Base-by-base conservation (phyloP, 73 alveolate species). In the Paramecium biaurelia region DNA sequence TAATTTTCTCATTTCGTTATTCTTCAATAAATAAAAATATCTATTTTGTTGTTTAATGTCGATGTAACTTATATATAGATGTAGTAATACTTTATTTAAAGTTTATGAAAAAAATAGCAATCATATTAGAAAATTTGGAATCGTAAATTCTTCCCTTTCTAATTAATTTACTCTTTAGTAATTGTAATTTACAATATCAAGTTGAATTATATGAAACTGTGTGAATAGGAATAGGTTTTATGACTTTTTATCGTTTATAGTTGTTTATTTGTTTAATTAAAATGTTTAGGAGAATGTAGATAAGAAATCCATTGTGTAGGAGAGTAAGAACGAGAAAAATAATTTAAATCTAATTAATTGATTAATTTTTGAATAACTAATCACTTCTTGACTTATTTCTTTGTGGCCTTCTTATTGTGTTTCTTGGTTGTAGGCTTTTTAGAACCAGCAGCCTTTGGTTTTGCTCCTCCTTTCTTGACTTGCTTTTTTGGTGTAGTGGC, bases 401-500 rank as follows among this genome's bases (percentile, higher is more conserved):
- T 63, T 1, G n/a, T 4, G 41, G 26, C 43, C 45, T 63, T 63
- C 84, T 63, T 63, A 12, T 3, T 14, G 47, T 30, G 14, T 1
- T 63, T 63, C 84, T 63, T 63, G 84, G 45, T 1, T 63, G 43
- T 5, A 3, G 84, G 8, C 21, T 26, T 63, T 63, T 63, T 63
- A 32, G 84, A 10, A 30, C 41, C 43, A 3, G 49, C 84, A 11
- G 10, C 28, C 47, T 26, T 63, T 63, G 84, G 84, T 5, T 63
- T 63, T 12, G 84, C 84, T 23, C 24, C 47, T 11, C 24, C 21
- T 32, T 63, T 63, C 47, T 26, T 63, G 23, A 4, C 45, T 63
- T 26, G 6, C 21, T 63, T 63, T 63, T 63, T 63, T 30, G 84
- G 84, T 26, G 84, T 63, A 63, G 84, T 63, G 28, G 84, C 84